phyloP scores from a whole-genome alignment of 2,329 filamentous ascomycete genomes.

The Nigrospora oryzae region DNA sequence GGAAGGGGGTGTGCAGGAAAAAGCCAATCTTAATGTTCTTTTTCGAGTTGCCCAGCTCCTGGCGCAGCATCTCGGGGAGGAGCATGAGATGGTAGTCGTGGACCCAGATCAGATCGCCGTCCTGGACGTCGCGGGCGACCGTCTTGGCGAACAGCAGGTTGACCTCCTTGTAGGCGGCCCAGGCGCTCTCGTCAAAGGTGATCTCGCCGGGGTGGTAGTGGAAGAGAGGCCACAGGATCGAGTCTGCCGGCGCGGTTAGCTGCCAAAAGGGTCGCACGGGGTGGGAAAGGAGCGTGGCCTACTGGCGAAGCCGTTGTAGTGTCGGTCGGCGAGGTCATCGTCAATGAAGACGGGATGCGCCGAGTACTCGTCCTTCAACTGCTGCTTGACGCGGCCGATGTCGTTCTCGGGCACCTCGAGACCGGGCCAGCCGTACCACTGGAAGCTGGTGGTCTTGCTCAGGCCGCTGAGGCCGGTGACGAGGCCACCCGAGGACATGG shows the following conservation, averaged over 20 bases:
- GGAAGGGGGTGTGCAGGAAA: constrained; percentile 96
- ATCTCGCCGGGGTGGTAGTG: constrained; percentile 99
- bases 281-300: constrained; percentile 24
- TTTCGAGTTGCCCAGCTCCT: constrained; percentile 71
- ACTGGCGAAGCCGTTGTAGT: constrained; percentile 99
- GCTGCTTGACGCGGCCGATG: constrained; percentile 62
- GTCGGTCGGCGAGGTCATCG: constrained; percentile 84
- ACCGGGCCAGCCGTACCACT: constrained; percentile 98
- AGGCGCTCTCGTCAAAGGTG: constrained; percentile 91
- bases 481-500: constrained; percentile 93
- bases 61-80: constrained; percentile 86
- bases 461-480: constrained; percentile 90
- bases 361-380: constrained; percentile 78
- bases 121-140: constrained; percentile 78
- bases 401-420: constrained; percentile 84
- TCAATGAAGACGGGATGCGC: constrained; percentile 90
- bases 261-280: neutral
- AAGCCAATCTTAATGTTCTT: constrained; percentile 97
- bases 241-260: constrained; percentile 48
- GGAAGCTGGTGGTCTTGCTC: constrained; percentile 86
- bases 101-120: constrained; percentile 94
- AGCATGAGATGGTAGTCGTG: constrained; percentile 99
- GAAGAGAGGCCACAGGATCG: constrained; percentile 96
- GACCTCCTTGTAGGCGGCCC: constrained; percentile 87
- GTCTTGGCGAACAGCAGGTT: constrained; percentile 88